phyloP scores from a whole-genome alignment of 352 stramenopile species.

The Blastocystis hominis region DNA sequence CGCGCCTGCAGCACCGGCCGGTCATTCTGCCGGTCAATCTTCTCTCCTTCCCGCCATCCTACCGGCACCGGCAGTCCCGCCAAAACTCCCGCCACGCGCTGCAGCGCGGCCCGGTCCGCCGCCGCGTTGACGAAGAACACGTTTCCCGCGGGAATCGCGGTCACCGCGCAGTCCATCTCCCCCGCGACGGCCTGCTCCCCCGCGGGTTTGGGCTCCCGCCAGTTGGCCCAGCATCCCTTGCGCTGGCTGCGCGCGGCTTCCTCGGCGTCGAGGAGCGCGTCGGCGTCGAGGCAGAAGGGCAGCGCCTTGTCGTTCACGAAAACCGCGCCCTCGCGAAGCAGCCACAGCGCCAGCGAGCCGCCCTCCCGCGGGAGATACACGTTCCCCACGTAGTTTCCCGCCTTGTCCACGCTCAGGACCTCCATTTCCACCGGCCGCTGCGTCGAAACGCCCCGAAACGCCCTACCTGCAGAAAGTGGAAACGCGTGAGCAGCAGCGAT shows the following conservation, averaged over 20 bases:
- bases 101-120: slow-evolving; percentile 63
- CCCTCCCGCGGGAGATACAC: slow-evolving; percentile 67
- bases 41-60: slow-evolving; percentile 75
- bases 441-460: neutral
- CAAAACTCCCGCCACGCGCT: neutral
- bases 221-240: slow-evolving; percentile 82
- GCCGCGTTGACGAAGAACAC: slow-evolving; percentile 85
- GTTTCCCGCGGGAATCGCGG: slow-evolving; percentile 81
- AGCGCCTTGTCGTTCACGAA: slow-evolving; percentile 70
- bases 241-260: slow-evolving; percentile 77
- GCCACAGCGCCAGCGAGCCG: slow-evolving; percentile 66
- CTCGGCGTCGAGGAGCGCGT: slow-evolving; percentile 72
- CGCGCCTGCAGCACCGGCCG: neutral
- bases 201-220: slow-evolving; percentile 65
- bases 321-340: slow-evolving; percentile 81
- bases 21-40: slow-evolving; percentile 74
- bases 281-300: slow-evolving; percentile 72
- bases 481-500: slow-evolving; percentile 74
- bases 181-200: slow-evolving; percentile 66
- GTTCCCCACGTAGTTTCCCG: slow-evolving; percentile 77
- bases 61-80: slow-evolving; percentile 67
- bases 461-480: slow-evolving; percentile 71
- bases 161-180: slow-evolving; percentile 73
- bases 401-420: slow-evolving; percentile 83
- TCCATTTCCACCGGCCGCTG: slow-evolving; percentile 75